Evolutionary conservation across 495 filamentous ascomycete genomes (phyloP), one percentile per base, ranked within the genome.

Genomic region (Darksidea phi): DNA sequence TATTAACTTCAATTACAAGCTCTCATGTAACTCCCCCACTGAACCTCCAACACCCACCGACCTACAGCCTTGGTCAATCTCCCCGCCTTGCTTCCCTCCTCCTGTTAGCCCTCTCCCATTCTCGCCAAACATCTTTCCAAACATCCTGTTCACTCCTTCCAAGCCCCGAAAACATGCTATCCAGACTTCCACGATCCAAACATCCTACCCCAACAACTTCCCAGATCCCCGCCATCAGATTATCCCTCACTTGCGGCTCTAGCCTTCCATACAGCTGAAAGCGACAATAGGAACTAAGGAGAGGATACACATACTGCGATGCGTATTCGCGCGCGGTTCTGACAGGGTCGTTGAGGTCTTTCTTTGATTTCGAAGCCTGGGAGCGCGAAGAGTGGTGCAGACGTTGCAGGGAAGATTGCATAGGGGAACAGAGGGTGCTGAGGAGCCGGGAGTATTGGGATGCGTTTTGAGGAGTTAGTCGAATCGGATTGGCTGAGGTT

Each of bases 381-480:
- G 73, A 70, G n/a, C 72, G 69, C 6, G 63, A 61, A 18, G 70
- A 67, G 45, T 73, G 77, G 15, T 67, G 64, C 1, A 77, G 72
- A 13, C 80, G 76, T 5, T 85, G 76, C 0, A 91, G 86, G 4
- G 87, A 87, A 0, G 86, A 90, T 15, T 83, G 82, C 13, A 85
- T 88, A 13, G 91, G 91, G 54, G 92, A 87, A 71, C 88, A 91
- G 53, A 95, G 80, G 2, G 88, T 79, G 6, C 84, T 88, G 28
- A 96, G 76, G 24, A 95, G 79, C 5, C 89, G 84, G 6, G 88
- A 78, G 71, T 85, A 90, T 25, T 79, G 76, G 41, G 78, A 74
- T 4, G 87, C 86, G 56, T 90, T 81, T 1, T 72, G 70, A 32
- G 80, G 74, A 11, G 60, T 57, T 17, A 73, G 74, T 54, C 28